Evolutionary conservation across 176 grass and related monocot species (phyloP).

Genomic region (Stipa capillata): DNA sequence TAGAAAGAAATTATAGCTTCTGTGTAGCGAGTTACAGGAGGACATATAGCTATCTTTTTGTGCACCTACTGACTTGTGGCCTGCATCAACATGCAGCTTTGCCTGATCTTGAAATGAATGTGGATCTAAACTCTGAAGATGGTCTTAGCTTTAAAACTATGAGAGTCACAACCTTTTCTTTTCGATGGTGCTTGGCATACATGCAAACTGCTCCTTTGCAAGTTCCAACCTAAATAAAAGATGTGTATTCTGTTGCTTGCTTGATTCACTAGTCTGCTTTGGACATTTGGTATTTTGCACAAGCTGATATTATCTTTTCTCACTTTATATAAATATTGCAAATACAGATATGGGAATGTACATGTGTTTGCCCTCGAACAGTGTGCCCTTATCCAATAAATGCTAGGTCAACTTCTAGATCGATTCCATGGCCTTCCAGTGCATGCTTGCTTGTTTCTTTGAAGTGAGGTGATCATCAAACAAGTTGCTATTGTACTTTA

Average conservation of each 20-base stretch:
- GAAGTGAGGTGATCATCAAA: constrained; percentile 19
- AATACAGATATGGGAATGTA: constrained; percentile 24
- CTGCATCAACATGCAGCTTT: constrained; percentile 7
- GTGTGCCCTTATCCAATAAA: constrained; percentile 48
- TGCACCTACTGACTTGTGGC: not conserved
- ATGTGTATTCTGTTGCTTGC: not conserved
- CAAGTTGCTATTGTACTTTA: constrained; percentile 27
- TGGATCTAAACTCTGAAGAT: not conserved
- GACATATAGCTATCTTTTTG: not conserved
- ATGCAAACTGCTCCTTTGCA: not conserved
- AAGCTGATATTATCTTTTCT: not conserved
- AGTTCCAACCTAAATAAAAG: not conserved
- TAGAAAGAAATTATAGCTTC: not conserved
- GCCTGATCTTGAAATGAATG: not conserved
- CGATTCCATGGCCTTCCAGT: constrained; percentile 10
- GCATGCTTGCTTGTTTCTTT: constrained; percentile 17
- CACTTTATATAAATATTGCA: not conserved
- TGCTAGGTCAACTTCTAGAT: constrained; percentile 34
- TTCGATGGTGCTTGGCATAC: not conserved
- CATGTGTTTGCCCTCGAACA: constrained; percentile 26
- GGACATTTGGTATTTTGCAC: not conserved
- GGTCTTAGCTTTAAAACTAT: constrained; percentile 7
- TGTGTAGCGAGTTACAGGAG: not conserved
- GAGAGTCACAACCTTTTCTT: constrained; percentile 1
- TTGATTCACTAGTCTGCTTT: not conserved